Conservation (phyloP, 1,284 basidiomycete genomes). For the Cryptococcus sp. region DNA sequence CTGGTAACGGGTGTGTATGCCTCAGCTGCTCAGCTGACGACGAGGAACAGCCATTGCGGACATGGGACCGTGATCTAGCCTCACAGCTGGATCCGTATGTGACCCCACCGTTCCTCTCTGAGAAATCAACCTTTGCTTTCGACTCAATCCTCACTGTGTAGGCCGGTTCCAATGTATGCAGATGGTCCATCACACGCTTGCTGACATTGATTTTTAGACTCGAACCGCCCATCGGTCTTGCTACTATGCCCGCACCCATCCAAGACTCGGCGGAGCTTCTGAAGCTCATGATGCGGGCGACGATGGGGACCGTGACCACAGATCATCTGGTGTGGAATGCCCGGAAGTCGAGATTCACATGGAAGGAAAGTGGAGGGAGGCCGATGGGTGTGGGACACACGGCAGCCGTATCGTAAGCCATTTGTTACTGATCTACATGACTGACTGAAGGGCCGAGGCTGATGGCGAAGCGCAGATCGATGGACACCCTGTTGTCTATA, state of each 20-base stretch:
- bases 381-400: slow-evolving; percentile 18
- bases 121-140: slow-evolving; percentile 22
- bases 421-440: not conserved
- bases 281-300: slow-evolving; percentile 31
- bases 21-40: not conserved
- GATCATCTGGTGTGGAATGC: slow-evolving; percentile 29
- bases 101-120: slow-evolving; percentile 27
- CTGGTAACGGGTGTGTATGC: not conserved
- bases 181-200: not conserved
- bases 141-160: slow-evolving; percentile 31
- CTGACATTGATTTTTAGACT: slow-evolving; percentile 6
- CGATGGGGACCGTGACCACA: slow-evolving; percentile 33
- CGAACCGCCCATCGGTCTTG: slow-evolving; percentile 20
- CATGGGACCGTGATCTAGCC: slow-evolving; percentile 22
- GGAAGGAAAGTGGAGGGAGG: slow-evolving; percentile 19
- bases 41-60: slow-evolving; percentile 21
- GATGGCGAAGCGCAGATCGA: slow-evolving; percentile 11
- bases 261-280: slow-evolving; percentile 19
- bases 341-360: slow-evolving; percentile 24
- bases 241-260: slow-evolving; percentile 15
- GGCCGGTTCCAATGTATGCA: not conserved
- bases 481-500: slow-evolving; percentile 24
- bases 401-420: slow-evolving; percentile 24
- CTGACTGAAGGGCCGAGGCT: not conserved
- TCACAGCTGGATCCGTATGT: not conserved